Evolutionary conservation across 305 asterid species (phyloP).

Genomic region (Plantago rigida): DNA sequence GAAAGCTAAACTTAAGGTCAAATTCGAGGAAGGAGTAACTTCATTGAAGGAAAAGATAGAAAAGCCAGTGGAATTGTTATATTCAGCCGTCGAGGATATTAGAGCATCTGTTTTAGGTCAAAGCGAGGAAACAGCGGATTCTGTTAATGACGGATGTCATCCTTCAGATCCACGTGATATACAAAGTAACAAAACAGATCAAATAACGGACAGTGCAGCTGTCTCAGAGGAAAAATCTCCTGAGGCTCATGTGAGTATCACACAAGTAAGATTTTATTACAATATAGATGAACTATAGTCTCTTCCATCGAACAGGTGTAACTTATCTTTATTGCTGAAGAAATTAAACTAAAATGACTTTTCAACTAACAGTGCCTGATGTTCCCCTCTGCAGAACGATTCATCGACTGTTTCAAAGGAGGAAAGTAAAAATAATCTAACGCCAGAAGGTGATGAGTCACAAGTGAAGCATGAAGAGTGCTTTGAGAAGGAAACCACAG

Average conservation of each 20-base stretch:
- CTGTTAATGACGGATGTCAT: slow-evolving; percentile 16
- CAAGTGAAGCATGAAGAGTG: slow-evolving; percentile 14
- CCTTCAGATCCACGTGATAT: slow-evolving; percentile 20
- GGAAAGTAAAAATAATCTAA: slow-evolving; percentile 19
- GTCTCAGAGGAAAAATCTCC: slow-evolving; percentile 21
- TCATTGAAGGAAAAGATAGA: slow-evolving; percentile 25
- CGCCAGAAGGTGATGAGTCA: slow-evolving; percentile 21
- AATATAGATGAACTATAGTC: background rate
- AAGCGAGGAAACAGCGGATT: slow-evolving; percentile 16
- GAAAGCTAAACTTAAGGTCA: slow-evolving; percentile 5
- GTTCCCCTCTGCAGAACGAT: slow-evolving; percentile 21
- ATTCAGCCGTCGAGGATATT: slow-evolving; percentile 24
- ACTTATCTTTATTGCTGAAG: background rate
- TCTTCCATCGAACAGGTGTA: background rate
- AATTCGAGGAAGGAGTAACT: slow-evolving; percentile 17
- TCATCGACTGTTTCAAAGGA: slow-evolving; percentile 19
- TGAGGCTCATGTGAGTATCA: slow-evolving; percentile 25
- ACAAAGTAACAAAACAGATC: slow-evolving; percentile 12
- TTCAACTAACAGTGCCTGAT: background rate
- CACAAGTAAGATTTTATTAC: slow-evolving; percentile 1
- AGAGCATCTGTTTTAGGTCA: slow-evolving; percentile 22
- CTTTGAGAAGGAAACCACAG: slow-evolving; percentile 22
- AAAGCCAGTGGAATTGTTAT: slow-evolving; percentile 23
- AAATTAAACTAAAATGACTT: background rate
- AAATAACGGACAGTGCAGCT: slow-evolving; percentile 19